Evolutionary conservation across 345 rosid species (phyloP).

Genomic region (Hibiscus mutabilis): DNA sequence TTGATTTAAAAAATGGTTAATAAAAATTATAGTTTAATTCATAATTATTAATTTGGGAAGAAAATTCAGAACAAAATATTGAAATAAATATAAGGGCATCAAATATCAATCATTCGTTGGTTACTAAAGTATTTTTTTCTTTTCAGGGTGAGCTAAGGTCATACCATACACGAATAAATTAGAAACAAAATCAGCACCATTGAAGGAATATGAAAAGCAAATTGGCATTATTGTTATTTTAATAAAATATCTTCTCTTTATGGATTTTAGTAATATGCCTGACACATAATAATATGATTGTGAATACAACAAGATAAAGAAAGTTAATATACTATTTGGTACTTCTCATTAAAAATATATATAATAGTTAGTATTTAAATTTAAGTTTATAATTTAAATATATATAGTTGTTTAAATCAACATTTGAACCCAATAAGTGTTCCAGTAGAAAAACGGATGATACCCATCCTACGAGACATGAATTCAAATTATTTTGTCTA

Average conservation of each 20-base stretch:
- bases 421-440: too few species aligned
- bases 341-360: too few species aligned
- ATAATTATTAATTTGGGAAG: background rate
- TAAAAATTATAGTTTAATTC: background rate
- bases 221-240: background rate
- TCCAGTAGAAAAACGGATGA: too few species aligned
- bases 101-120: background rate
- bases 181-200: background rate
- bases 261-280: background rate
- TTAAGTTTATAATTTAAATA: too few species aligned
- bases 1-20: too few species aligned
- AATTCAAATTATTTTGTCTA: too few species aligned
- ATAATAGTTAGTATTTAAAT: too few species aligned
- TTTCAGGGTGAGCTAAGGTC: background rate
- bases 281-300: background rate
- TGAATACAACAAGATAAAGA: too few species aligned
- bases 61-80: background rate
- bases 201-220: background rate
- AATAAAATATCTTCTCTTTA: background rate
- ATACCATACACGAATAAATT: background rate
- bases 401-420: too few species aligned
- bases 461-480: too few species aligned
- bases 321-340: too few species aligned
- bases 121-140: too few species aligned
- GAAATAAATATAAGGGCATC: background rate